A percentile compares a stretch with the other conserved stretches of the same genome.
Conservation (phyloP, 2,329 filamentous ascomycete species). For the Nothophaeocryptopus gaeumannii region DNA sequence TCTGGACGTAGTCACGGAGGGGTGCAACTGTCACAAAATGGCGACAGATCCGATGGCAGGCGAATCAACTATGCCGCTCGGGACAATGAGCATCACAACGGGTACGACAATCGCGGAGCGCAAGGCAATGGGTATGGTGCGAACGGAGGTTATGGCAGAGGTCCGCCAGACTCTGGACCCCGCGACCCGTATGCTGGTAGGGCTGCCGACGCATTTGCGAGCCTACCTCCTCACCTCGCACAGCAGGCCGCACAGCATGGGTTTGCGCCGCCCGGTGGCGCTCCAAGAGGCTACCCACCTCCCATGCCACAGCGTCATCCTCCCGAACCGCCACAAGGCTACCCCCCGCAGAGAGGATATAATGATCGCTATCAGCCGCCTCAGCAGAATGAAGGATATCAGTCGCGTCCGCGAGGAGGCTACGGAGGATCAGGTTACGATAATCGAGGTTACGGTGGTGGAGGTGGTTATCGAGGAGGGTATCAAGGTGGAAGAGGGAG, state of each 20-base stretch:
- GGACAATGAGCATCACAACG: slow-evolving; percentile 27
- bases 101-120: slow-evolving; percentile 23
- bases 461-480: slow-evolving; percentile 26
- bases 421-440: slow-evolving; percentile 19
- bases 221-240: slow-evolving; percentile 35
- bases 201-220: slow-evolving; percentile 25
- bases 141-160: slow-evolving; percentile 25
- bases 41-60: slow-evolving; percentile 45
- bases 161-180: slow-evolving; percentile 1
- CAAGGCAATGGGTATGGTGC: slow-evolving; percentile 27
- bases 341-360: slow-evolving; percentile 27
- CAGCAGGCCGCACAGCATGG: slow-evolving; percentile 36
- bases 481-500: slow-evolving; percentile 29
- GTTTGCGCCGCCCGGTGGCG: slow-evolving; percentile 23
- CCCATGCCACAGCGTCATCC: slow-evolving; percentile 8
- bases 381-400: slow-evolving; percentile 1
- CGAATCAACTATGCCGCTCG: slow-evolving; percentile 54
- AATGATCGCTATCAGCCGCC: too few species aligned
- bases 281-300: slow-evolving; percentile 13
- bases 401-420: slow-evolving; percentile 19
- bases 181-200: slow-evolving; percentile 17
- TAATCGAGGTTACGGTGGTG: slow-evolving; percentile 20
- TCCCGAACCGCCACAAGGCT: slow-evolving; percentile 18
- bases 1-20: slow-evolving; percentile 70
- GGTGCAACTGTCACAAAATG: slow-evolving; percentile 55